Percentiles rank a stretch among this genome's conserved stretches.
Conservation (phyloP, 177 flowering plant genomes). For the Vitis hybrid region DNA sequence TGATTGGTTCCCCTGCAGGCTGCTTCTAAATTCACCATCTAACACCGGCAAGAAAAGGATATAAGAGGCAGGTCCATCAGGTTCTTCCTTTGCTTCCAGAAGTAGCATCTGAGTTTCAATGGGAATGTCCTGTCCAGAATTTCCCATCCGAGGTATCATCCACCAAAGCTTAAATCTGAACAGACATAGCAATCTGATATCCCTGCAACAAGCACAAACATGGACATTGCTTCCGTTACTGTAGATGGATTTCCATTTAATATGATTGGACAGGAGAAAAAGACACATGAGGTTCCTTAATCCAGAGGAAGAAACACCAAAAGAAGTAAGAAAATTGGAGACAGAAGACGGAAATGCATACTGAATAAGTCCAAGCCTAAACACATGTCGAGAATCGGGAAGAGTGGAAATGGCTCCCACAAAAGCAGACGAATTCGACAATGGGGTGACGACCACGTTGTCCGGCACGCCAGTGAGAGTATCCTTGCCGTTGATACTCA, state of each 20-base stretch:
- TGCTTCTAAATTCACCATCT: slow-evolving; percentile 64
- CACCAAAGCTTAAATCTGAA: slow-evolving; percentile 65
- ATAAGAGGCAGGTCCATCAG: slow-evolving; percentile 29
- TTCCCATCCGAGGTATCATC: slow-evolving; percentile 72
- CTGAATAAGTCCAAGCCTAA: slow-evolving; percentile 63
- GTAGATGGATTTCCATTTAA: neutral
- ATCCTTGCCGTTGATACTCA: slow-evolving; percentile 42
- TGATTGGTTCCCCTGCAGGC: slow-evolving; percentile 59
- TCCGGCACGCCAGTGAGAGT: slow-evolving; percentile 46
- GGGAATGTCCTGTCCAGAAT: slow-evolving; percentile 63
- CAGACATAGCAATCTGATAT: slow-evolving; percentile 42
- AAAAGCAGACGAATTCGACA: slow-evolving; percentile 29
- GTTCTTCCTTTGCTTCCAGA: slow-evolving; percentile 41
- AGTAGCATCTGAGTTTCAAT: slow-evolving; percentile 70
- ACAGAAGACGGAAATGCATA: slow-evolving; percentile 14
- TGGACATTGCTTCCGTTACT: neutral
- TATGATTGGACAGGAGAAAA: neutral
- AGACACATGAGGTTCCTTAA: neutral
- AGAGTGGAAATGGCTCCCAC: slow-evolving; percentile 32
- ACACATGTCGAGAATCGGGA: slow-evolving; percentile 37
- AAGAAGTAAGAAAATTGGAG: neutral
- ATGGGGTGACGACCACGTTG: slow-evolving; percentile 46
- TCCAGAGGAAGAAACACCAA: neutral
- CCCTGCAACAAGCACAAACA: slow-evolving; percentile 35
- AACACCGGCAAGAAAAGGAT: slow-evolving; percentile 58